phyloP scores from a whole-genome alignment of 345 rosid species.

The Populus alba region DNA sequence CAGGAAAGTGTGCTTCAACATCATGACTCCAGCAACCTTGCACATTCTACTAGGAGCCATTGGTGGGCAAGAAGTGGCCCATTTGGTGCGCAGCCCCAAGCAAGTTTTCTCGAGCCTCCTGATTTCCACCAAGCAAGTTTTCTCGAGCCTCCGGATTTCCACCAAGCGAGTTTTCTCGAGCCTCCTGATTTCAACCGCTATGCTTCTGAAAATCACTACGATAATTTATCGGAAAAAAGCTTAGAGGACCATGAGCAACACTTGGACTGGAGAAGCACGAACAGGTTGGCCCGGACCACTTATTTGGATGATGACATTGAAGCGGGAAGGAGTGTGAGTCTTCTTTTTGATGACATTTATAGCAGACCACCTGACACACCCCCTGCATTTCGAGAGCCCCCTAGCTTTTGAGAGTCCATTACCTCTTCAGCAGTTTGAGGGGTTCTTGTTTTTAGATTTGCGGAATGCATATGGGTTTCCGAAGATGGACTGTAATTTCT shows the following conservation, averaged over 20 bases:
- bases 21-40: constrained; percentile 39
- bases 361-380: constrained; percentile 62
- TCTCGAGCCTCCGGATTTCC: constrained; percentile 44
- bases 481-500: constrained; percentile 3
- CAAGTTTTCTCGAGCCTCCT: constrained; percentile 51
- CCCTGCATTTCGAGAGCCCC: constrained; percentile 19
- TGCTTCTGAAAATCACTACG: constrained; percentile 16
- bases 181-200: constrained; percentile 64
- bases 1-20: constrained; percentile 64
- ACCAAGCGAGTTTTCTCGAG: constrained; percentile 44
- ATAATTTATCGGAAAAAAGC: constrained; percentile 47
- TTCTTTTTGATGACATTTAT: constrained; percentile 81
- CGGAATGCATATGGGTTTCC: constrained; percentile 40
- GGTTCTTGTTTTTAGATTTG: constrained; percentile 5
- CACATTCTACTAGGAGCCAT: constrained; percentile 38
- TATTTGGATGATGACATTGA: constrained; percentile 54
- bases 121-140: constrained; percentile 25
- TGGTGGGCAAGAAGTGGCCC: constrained; percentile 83
- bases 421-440: not conserved
- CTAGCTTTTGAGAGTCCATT: constrained; percentile 20
- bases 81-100: constrained; percentile 20
- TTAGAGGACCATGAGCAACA: constrained; percentile 43
- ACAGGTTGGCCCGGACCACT: constrained; percentile 37
- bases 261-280: constrained; percentile 38
- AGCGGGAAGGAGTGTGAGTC: constrained; percentile 47